A percentile compares a stretch with the other conserved stretches of the same genome.
Conservation (phyloP, 1,284 basidiomycete species). For the Apiotrichum sp. region DNA sequence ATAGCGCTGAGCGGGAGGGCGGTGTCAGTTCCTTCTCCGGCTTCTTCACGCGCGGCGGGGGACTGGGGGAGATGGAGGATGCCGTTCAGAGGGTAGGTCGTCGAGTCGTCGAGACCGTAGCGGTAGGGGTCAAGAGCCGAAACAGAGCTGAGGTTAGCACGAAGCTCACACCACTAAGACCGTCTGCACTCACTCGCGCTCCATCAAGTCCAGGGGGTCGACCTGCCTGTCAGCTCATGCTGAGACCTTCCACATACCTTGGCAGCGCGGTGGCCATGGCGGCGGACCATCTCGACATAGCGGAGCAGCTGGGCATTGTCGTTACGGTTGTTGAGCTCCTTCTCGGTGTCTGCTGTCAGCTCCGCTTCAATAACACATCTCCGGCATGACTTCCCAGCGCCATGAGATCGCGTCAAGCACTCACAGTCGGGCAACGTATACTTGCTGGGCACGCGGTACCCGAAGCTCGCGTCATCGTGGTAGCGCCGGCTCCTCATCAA, state of each 20-base stretch:
- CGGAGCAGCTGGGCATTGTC: conserved; percentile 71
- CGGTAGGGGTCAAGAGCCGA: conserved; percentile 69
- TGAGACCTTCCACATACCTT: conserved; percentile 34
- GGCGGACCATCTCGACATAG: conserved; percentile 75
- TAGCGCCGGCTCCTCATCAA: conserved; percentile 46
- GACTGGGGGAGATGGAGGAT: conserved; percentile 50
- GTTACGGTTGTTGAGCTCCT: conserved; percentile 66
- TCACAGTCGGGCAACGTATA: conserved; percentile 69
- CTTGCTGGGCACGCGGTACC: conserved; percentile 61
- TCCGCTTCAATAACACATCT: too few species aligned
- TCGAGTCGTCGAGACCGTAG: conserved; percentile 58
- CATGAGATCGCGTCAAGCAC: conserved; percentile 31
- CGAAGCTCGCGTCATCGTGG: conserved; percentile 71
- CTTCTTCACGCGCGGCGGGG: conserved; percentile 40
- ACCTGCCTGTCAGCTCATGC: conserved; percentile 61
- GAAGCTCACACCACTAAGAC: background rate
- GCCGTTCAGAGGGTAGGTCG: conserved; percentile 63
- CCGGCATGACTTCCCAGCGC: too few species aligned
- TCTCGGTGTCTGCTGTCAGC: conserved; percentile 56
- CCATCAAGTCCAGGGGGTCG: conserved; percentile 77
- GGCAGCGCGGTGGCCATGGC: conserved; percentile 45
- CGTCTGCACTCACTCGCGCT: conserved; percentile 58
- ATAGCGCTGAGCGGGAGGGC: conserved; percentile 56
- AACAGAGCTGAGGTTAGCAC: conserved; percentile 47
- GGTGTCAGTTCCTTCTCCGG: conserved; percentile 58